Base-by-base conservation (phyloP, 2,329 filamentous ascomycete species). In the Anthostomella pinea region DNA sequence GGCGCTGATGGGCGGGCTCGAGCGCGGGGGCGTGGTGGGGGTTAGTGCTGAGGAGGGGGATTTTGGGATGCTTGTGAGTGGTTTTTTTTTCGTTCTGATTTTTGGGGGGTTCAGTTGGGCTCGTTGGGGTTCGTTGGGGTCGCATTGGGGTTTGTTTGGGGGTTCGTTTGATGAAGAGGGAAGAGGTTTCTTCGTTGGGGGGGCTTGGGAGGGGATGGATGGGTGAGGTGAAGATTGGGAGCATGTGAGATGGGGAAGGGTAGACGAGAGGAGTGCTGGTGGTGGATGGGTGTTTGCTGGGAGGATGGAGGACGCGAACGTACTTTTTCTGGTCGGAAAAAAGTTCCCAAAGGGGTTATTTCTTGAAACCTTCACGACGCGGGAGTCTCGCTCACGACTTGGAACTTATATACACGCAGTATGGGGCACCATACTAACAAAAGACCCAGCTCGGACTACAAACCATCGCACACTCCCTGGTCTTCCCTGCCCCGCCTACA, bases 21-120 rank as follows among this genome's bases (percentile, higher is more conserved):
- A 72, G 53, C 56, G 69, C n/a, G 75, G 74, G 0, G 59, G 58
- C 14, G 66, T 80, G 0, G 68, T 77, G 1, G 77, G 76, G 1
- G 35, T 79, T 36, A 80, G 75, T 37, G 61, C 70, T 0, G 74
- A 77, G 54, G 68, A 71, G 14, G 69, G 68, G 25, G 63, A 62
- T n/a, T 54, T 75, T 39, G 73, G 69, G 1, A 40, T 75, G 17
- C 42, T 65, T 55, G 72, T 77, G 38, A 55, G 67, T 54, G 36
- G 3, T 30, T 15, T 58, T 33, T 43, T 21, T n/a, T 15, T 35
- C 26, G 18, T 11, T 35, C 18, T 30, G 30, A 13, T 33, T 25
- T 23, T 28, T 24, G 3, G 15, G 4, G 3, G 11, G 19, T n/a
- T n/a, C n/a, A n/a, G n/a, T n/a, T n/a, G n/a, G n/a, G n/a, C n/a